phyloP scores from a whole-genome alignment of 805 yeast species.

The Saccharomycopsis guyanensis region DNA sequence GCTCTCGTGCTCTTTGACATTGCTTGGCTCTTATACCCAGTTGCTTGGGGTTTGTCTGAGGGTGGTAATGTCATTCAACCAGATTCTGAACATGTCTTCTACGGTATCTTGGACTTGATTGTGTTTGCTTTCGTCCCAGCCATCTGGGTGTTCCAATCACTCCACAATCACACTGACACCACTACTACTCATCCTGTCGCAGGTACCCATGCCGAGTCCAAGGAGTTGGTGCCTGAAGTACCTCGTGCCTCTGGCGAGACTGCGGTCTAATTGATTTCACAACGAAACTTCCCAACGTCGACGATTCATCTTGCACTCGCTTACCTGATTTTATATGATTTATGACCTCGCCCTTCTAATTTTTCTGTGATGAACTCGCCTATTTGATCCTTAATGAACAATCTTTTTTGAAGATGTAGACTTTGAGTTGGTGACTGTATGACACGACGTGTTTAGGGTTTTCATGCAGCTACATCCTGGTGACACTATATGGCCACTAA shows the following conservation, averaged over 20 bases:
- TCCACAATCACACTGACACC: too few relatives aligned
- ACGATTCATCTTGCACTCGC: too few relatives aligned
- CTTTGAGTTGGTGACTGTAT: too few relatives aligned
- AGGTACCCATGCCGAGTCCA: slow-evolving; percentile 22
- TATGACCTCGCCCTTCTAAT: too few relatives aligned
- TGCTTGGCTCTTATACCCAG: slow-evolving; percentile 43
- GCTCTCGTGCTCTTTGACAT: slow-evolving; percentile 27
- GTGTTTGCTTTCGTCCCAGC: slow-evolving; percentile 31
- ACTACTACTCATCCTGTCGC: slow-evolving; percentile 10
- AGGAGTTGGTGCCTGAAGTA: slow-evolving; percentile 22
- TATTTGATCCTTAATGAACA: too few relatives aligned
- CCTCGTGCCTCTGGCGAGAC: slow-evolving; percentile 42
- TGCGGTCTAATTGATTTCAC: slow-evolving; percentile 24
- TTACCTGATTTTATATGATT: too few relatives aligned
- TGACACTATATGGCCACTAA: too few relatives aligned
- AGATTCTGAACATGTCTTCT: slow-evolving; percentile 51
- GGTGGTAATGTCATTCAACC: slow-evolving; percentile 58
- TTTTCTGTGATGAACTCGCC: too few relatives aligned
- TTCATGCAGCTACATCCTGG: too few relatives aligned
- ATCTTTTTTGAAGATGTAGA: too few relatives aligned
- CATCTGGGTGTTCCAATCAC: slow-evolving; percentile 21
- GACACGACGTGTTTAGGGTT: too few relatives aligned
- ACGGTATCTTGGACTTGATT: slow-evolving; percentile 49
- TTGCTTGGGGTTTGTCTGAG: slow-evolving; percentile 48
- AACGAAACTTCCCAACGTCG: too few relatives aligned